These are phyloP conservation scores for Ophioceras dolichostomum DNA, from an alignment of 2,329 filamentous ascomycete species.

Conservation along the genomic window DNA sequence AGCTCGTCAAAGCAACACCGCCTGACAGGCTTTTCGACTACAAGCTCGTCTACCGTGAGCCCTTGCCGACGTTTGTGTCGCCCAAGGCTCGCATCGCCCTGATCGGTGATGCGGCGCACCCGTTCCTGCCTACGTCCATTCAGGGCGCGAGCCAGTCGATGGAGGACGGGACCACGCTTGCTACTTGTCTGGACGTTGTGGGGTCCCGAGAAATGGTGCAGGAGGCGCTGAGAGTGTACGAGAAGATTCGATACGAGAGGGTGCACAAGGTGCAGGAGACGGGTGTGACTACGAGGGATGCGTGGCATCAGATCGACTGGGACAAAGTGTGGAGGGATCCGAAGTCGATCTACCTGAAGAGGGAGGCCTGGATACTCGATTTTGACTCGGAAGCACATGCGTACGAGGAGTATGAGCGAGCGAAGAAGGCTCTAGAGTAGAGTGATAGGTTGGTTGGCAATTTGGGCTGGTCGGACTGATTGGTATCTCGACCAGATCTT, in stretches of 20 bases:
- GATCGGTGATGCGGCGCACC: constrained; percentile 27
- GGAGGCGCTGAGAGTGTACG: constrained; percentile 27
- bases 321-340: constrained; percentile 28
- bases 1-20: constrained; percentile 24
- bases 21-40: constrained; percentile 16
- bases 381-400: constrained; percentile 36
- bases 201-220: constrained; percentile 18
- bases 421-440: no score
- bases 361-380: constrained; percentile 34
- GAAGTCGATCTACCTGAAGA: constrained; percentile 27
- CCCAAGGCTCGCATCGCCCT: constrained; percentile 19
- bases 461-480: no score
- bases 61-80: constrained; percentile 18
- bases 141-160: constrained; percentile 25
- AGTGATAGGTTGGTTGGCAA: constrained; percentile 9
- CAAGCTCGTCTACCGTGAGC: constrained; percentile 20
- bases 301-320: constrained; percentile 40
- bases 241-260: constrained; percentile 32
- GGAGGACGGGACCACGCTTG: constrained; percentile 26
- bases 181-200: constrained; percentile 22
- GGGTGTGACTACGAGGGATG: constrained; percentile 31
- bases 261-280: constrained; percentile 33
- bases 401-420: constrained; percentile 18
- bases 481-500: no score
- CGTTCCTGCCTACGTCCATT: constrained; percentile 23